phyloP scores from a whole-genome alignment of 495 filamentous ascomycete species.

The Lasiosphaeria ovina region DNA sequence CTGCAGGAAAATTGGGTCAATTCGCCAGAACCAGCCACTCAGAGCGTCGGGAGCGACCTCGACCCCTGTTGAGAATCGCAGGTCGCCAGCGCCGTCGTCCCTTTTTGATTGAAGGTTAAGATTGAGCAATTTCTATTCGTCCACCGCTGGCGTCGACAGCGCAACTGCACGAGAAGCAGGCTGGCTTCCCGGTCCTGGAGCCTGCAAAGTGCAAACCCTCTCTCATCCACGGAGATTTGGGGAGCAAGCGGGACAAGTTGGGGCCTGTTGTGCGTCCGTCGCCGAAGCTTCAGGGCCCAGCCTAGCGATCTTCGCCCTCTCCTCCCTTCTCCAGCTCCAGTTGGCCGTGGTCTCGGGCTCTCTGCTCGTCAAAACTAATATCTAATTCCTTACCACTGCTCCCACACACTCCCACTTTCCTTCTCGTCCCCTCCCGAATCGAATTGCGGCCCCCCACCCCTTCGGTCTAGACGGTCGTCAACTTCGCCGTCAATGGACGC shows the following conservation, averaged over 20 bases:
- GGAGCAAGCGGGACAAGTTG: constrained; percentile 13
- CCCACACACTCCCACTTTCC: constrained; percentile 10
- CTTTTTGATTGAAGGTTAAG: constrained; percentile 33
- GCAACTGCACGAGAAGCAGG: constrained; percentile 9
- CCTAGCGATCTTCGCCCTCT: neutral
- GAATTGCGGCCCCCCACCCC: constrained; percentile 10
- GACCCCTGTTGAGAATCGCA: constrained; percentile 15
- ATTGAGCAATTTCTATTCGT: constrained; percentile 39
- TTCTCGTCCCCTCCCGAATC: constrained; percentile 9
- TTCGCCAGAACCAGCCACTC: constrained; percentile 12
- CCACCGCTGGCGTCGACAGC: constrained; percentile 14
- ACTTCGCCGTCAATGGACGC: constrained; percentile 34
- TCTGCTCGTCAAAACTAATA: neutral
- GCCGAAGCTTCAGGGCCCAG: neutral
- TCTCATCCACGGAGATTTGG: constrained; percentile 30
- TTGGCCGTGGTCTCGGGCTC: neutral
- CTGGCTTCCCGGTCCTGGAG: constrained; percentile 15
- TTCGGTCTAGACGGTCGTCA: constrained; percentile 25
- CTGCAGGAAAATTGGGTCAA: constrained; percentile 13
- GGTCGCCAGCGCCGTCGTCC: constrained; percentile 15
- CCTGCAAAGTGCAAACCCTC: constrained; percentile 22
- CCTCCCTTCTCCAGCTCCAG: neutral
- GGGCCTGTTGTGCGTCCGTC: constrained; percentile 3
- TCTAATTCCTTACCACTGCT: neutral
- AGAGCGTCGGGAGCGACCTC: constrained; percentile 2